Conservation (phyloP, 768 basidiomycete species). For the Russula virescens region DNA sequence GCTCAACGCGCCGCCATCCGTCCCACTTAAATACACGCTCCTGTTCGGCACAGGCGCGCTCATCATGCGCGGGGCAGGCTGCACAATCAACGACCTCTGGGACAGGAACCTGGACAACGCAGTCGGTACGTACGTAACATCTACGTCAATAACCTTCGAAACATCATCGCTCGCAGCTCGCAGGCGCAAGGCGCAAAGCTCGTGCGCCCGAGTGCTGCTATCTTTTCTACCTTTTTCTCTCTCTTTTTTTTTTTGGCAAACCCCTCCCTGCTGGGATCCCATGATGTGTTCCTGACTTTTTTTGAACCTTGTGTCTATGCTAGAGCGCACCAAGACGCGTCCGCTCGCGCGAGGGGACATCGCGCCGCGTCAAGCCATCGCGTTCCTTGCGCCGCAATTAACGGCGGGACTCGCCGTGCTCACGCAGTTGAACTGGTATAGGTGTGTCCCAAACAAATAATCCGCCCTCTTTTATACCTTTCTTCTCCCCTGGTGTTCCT, state of each 20-base stretch:
- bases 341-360: conserved; percentile 86
- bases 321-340: conserved; percentile 81
- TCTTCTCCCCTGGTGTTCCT: too few species aligned
- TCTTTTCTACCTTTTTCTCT: too few species aligned
- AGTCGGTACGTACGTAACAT: conserved; percentile 68
- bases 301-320: not conserved
- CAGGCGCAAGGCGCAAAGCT: too few species aligned
- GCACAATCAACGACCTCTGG: conserved; percentile 99
- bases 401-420: conserved; percentile 78
- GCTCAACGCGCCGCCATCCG: conserved; percentile 54
- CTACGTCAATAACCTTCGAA: not conserved
- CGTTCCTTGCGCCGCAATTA: conserved; percentile 79
- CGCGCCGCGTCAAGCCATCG: conserved; percentile 63
- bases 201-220: too few species aligned
- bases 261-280: too few species aligned
- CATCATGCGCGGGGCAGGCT: conserved; percentile 96
- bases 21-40: conserved; percentile 67
- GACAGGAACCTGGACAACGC: conserved; percentile 86
- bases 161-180: too few species aligned
- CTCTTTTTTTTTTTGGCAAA: too few species aligned
- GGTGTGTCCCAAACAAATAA: conserved; percentile 42
- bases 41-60: conserved; percentile 88
- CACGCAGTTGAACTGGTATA: conserved; percentile 91
- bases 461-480: too few species aligned
- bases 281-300: not conserved